Evolutionary conservation across 2,329 filamentous ascomycete genomes (phyloP).

Genomic region (Xylaria sp.): DNA sequence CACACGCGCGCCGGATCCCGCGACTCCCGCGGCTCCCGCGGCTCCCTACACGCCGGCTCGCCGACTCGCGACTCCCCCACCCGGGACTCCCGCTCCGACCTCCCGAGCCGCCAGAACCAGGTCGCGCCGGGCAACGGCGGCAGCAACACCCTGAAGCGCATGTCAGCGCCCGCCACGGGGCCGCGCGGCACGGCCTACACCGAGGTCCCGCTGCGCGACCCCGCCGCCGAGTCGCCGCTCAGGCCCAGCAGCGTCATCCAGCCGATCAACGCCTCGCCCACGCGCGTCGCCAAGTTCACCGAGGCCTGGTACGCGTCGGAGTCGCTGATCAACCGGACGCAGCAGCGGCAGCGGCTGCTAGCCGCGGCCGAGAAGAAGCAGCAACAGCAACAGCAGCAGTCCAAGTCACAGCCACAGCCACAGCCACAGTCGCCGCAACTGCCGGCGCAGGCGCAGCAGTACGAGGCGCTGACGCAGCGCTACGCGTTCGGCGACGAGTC

Average conservation of each 20-base stretch:
- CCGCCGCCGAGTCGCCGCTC: slow-evolving; percentile 27
- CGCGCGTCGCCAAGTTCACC: slow-evolving; percentile 51
- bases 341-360: slow-evolving; percentile 52
- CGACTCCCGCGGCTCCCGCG: slow-evolving; percentile 52
- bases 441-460: slow-evolving; percentile 34
- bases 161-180: slow-evolving; percentile 43
- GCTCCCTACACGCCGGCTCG: too few relatives aligned
- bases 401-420: too few relatives aligned
- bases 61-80: slow-evolving; percentile 52
- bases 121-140: slow-evolving; percentile 47
- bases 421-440: slow-evolving; percentile 17
- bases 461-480: slow-evolving; percentile 50
- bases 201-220: slow-evolving; percentile 52
- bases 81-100: slow-evolving; percentile 57
- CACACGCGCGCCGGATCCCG: slow-evolving; percentile 72
- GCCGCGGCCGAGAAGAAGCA: slow-evolving; percentile 39
- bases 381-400: slow-evolving; percentile 10
- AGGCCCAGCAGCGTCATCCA: slow-evolving; percentile 17
- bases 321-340: slow-evolving; percentile 56
- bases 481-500: slow-evolving; percentile 42
- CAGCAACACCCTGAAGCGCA: slow-evolving; percentile 48
- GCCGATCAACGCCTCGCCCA: slow-evolving; percentile 37
- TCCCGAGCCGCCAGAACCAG: slow-evolving; percentile 61
- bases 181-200: slow-evolving; percentile 52
- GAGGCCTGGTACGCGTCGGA: slow-evolving; percentile 60